Evolutionary conservation across 257 asterid species (phyloP), one percentile per base, ranked within the genome.

Genomic region (Linderniella brevidens): DNA sequence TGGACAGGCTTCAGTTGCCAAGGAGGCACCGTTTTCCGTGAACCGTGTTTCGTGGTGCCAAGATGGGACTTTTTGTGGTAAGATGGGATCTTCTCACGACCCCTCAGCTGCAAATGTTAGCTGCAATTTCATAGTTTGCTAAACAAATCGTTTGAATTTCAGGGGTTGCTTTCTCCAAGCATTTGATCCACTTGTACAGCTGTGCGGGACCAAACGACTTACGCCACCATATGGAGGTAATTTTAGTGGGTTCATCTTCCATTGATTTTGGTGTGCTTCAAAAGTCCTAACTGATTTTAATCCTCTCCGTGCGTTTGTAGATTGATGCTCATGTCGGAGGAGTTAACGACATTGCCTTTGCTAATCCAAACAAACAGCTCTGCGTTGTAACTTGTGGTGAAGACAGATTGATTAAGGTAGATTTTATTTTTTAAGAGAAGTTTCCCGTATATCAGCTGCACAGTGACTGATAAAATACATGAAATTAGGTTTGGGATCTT

Each of bases 81-180:
- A 40, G 66, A 12, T 18, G 15, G 3, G 13, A 10, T 66, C 63
- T 35, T 62, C 25, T 46, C 58, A 13, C 11, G 57, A 49, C 65
- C 16, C 16, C 53, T 25, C 4, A 19, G 38, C 25, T 39, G 13
- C 14, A 32, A 53, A 39, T 25, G 43, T 35, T 54, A n/a, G 52
- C 48, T 53, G 20, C 52, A 48, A 46, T 53, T 56, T 39, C 51
- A 60, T 50, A 43, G 32, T 42, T 56, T 50, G 54, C 55, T 48
- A 58, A 48, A 4, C 48, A 56, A 44, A 46, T 35, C 17, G 54
- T 58, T 49, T 68, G 46, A 35, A 68, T 64, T 51, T 66, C 80
- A 90, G 99, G 99, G 45, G 94, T 73, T 78, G 93, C 99, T 43
- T 90, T 85, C 60, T 62, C 87, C 50, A 90, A 82, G 80, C 94